phyloP scores from a whole-genome alignment of 306 rosid genomes.

The Psophocarpus tetragonolobus region DNA sequence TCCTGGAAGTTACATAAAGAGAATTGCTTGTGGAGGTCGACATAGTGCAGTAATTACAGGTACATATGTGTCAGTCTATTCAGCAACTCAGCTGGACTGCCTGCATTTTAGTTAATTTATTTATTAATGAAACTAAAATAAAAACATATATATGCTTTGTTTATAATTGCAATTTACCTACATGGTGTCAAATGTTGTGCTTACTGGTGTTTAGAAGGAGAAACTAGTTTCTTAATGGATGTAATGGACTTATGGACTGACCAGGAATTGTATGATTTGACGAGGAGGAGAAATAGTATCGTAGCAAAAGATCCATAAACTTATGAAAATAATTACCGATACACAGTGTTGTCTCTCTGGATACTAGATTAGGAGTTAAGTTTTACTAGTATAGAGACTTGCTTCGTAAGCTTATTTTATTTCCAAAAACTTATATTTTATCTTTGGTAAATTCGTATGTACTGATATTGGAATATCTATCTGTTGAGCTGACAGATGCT shows the following conservation, averaged over 20 bases:
- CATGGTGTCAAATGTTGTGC: neutral
- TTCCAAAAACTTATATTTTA: neutral
- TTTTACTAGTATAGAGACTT: neutral
- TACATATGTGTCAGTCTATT: conserved; percentile 20
- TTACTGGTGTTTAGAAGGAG: neutral
- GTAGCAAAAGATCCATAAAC: neutral
- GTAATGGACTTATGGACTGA: neutral
- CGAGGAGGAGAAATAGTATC: neutral
- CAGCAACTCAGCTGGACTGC: neutral
- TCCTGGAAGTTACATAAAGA: conserved; percentile 68
- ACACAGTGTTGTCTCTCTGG: neutral
- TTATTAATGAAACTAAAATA: neutral
- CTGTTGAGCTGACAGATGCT: conserved; percentile 56
- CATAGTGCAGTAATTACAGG: conserved; percentile 90
- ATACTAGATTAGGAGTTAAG: conserved; percentile 13
- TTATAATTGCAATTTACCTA: neutral
- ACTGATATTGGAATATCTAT: neutral
- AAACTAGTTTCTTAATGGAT: neutral
- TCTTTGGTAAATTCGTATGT: neutral
- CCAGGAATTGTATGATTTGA: neutral
- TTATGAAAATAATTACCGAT: neutral
- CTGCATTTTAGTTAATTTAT: neutral
- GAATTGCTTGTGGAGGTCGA: conserved; percentile 88
- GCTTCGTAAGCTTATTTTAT: neutral
- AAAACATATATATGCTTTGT: neutral